Base-by-base conservation (phyloP, 1,284 basidiomycete genomes). In the Pseudozyma pruni region DNA sequence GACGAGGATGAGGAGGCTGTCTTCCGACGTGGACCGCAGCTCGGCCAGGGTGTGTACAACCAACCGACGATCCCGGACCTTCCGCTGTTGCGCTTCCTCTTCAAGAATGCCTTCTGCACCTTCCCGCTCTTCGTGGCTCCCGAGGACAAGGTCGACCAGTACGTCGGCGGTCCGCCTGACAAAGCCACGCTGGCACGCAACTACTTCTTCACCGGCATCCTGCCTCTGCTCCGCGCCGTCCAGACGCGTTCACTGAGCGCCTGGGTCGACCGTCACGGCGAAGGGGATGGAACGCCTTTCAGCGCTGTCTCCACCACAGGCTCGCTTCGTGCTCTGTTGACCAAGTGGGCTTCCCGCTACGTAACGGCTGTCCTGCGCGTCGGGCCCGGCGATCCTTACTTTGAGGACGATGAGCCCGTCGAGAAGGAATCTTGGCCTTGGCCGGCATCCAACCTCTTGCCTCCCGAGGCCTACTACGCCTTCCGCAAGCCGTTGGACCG, bases 41-140 rank as follows among this genome's bases (percentile, higher is more conserved):
- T 73, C 37, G 72, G 73, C 17, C 27, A 29, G 27, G 48, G 50
- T 14, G 34, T 68, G 29, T 56, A 69, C 50, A 50, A 37, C 22
- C 56, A 70, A 39, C 43, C 51, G 4, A 50, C 52, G 34, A 66
- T 70, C 20, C 71, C 67, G 1, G 74, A 78, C 31, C 55, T 80
- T 42, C 76, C 78, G 13, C 63, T 80, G 33, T 35, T 80, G 45
- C 76, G 75, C 39, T 76, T 79, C 55, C 54, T 80, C 22, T 67
- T 77, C 60, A 75, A 75, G 52, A 74, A 78, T 41, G 78, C 74
- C 8, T 74, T 79, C 34, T 68, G 66, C 49, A 80, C 76, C 17
- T 80, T 74, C 59, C 78, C 78, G 3, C 68, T 80, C 42, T 78
- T 80, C 46, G 75, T 76, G 6, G 63, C 67, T n/a, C 69, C 74